Evolutionary conservation across 306 rosid genomes (phyloP).

Genomic region (Medicago truncatula): MtrunA17r5.0-ANR NC_053045.1:60860501-60861000

Average conservation of each 20-base stretch:
- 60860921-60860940: constrained; percentile 92
- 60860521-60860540: constrained; percentile 86
- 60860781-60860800: constrained; percentile 77
- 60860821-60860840: constrained; percentile 73
- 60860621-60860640: constrained; percentile 81
- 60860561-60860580: constrained; percentile 81
- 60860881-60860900: constrained; percentile 88
- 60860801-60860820: constrained; percentile 72
- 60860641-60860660: constrained; percentile 78
- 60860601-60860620: constrained; percentile 93
- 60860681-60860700: constrained; percentile 84
- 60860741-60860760: constrained; percentile 74
- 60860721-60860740: constrained; percentile 81
- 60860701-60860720: constrained; percentile 78
- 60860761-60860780: constrained; percentile 87
- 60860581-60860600: constrained; percentile 83
- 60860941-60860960: constrained; percentile 80
- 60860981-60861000: constrained; percentile 82
- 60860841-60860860: constrained; percentile 71
- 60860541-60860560: constrained; percentile 84
- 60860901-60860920: constrained; percentile 84
- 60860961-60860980: constrained; percentile 87
- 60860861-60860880: constrained; percentile 87
- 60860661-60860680: constrained; percentile 85
- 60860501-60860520: constrained; percentile 93